Evolutionary conservation across 768 basidiomycete species (phyloP), one percentile per base, ranked within the genome.

Genomic region (Nidularia sp.): DNA sequence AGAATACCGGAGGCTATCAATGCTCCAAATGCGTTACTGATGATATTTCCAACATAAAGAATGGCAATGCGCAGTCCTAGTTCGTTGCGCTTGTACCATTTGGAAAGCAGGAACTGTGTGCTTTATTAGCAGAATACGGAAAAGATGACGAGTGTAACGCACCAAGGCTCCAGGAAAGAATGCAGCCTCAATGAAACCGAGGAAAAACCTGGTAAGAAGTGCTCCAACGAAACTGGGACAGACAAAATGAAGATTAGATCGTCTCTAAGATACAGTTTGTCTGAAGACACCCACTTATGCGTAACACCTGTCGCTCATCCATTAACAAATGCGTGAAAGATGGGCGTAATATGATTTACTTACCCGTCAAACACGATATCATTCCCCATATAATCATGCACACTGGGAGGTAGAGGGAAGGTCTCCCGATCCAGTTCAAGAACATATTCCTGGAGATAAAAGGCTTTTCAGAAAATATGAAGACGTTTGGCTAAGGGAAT

Each of bases 1-100:
- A 95, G 75, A 49, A 94, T 88, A 0, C 80, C 89, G 31, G 88
- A 88, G 5, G 91, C 90, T 50, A 94, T 80, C 12, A 95, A 72
- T 1, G 88, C 76, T 1, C 92, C 91, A 60, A 94, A 93, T 0
- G 90, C 92, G 67, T 93, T 95, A 53, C 85, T 86, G 54, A 93
- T 84, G 22, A 94, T 75, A 60, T 79, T 86, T 5, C 92, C 92
- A 57, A 85, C 88, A 36, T 78, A 81, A 15, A 93, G 73, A 41
- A 88, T 66, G 3, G 88, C 88, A 7, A 82, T 88, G 48, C 90
- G 77, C 46, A 84, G 70, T 12, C 88, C 90, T 33, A 93, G 72
- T 65, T 94, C 91, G 41, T 76, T 74, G 22, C 78, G 79, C 50
- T 76, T 90, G 70, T 93, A 93, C 92, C 90, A 85, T 68, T 84